Evolutionary conservation across 257 asterid genomes (phyloP).

Genomic region (Solanum sejunctum): DNA sequence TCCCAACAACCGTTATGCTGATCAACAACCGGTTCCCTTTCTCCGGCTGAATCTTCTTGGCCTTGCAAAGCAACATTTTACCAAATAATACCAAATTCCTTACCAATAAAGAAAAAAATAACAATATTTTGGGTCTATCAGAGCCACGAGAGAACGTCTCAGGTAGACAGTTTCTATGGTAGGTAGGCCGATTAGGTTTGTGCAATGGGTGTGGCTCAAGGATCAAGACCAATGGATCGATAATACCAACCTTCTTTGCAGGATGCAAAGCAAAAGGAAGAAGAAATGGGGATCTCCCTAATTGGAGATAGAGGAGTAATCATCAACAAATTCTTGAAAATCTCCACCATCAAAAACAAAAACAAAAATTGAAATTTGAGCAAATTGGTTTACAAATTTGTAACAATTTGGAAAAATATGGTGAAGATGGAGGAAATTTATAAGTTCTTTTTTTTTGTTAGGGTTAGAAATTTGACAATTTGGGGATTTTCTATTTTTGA

Average conservation of each 20-base stretch:
- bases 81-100: neutral
- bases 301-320: slow-evolving; percentile 6
- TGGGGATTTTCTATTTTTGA: neutral
- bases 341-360: slow-evolving; percentile 21
- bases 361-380: neutral
- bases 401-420: neutral
- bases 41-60: slow-evolving; percentile 19
- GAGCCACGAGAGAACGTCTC: neutral
- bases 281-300: slow-evolving; percentile 9
- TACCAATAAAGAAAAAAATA: neutral
- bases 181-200: neutral
- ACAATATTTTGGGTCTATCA: neutral
- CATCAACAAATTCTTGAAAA: slow-evolving; percentile 11
- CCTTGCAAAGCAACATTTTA: slow-evolving; percentile 16
- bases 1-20: slow-evolving; percentile 27
- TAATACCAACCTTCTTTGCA: slow-evolving; percentile 35
- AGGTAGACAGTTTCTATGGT: neutral
- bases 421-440: neutral
- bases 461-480: neutral
- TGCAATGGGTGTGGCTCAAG: neutral
- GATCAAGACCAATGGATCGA: slow-evolving; percentile 28
- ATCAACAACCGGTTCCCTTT: slow-evolving; percentile 23
- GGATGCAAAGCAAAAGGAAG: slow-evolving; percentile 14
- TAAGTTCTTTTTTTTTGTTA: neutral
- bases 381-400: neutral